phyloP scores from a whole-genome alignment of 2,329 filamentous ascomycete genomes.

The Metarhizium sp. region DNA sequence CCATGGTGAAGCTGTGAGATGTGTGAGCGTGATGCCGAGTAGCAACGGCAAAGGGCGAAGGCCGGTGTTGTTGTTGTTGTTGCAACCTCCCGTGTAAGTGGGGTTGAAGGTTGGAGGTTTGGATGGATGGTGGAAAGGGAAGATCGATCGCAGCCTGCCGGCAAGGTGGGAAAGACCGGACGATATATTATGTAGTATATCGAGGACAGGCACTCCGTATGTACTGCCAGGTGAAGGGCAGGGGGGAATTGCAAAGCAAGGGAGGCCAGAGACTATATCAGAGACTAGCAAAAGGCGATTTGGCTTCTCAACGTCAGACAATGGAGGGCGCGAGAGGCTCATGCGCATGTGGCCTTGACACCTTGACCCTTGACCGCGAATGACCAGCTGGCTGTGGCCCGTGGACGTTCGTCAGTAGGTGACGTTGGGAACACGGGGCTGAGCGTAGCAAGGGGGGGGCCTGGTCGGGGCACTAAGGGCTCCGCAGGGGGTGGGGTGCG shows the following conservation, averaged over 20 bases:
- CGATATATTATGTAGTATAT: conserved; percentile 6
- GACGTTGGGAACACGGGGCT: conserved; percentile 36
- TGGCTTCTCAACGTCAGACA: conserved; percentile 10
- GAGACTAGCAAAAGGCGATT: conserved; percentile 7
- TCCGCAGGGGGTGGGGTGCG: neutral
- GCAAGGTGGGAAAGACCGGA: neutral
- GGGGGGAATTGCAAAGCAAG: conserved; percentile 13
- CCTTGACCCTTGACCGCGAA: conserved; percentile 12
- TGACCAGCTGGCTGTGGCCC: conserved; percentile 17
- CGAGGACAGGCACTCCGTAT: conserved; percentile 4
- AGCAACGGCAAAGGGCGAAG: conserved; percentile 2
- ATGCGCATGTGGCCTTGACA: conserved; percentile 21
- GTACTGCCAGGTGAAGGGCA: conserved; percentile 6
- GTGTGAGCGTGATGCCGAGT: neutral
- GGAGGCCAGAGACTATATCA: conserved; percentile 12
- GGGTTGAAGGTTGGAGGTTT: neutral
- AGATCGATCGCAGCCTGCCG: neutral
- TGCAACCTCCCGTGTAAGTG: conserved; percentile 3
- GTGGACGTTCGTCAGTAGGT: conserved; percentile 27
- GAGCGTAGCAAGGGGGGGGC: conserved; percentile 16
- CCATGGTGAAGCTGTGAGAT: conserved; percentile 27
- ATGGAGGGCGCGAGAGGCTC: conserved; percentile 9
- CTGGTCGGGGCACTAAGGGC: no score
- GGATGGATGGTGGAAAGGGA: neutral
- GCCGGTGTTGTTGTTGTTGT: neutral